Percentiles rank a stretch among this genome's conserved stretches.
Evolutionary conservation across 2,329 filamentous ascomycete species (phyloP).

Genomic region (Phyllosticta citribraziliensis): DNA sequence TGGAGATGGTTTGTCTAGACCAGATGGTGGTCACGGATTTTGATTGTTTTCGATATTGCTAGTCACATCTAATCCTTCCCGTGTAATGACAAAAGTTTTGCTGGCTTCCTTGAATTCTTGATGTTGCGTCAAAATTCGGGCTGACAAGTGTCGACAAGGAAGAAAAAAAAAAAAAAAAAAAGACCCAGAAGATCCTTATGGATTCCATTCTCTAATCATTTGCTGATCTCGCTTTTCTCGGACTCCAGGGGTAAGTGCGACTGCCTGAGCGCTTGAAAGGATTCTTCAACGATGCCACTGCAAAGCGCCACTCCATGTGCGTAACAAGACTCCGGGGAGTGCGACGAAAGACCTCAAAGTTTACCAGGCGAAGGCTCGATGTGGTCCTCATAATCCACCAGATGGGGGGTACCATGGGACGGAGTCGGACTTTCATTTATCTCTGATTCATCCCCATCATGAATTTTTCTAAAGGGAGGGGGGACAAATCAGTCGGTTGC

Average conservation of each 20-base stretch:
- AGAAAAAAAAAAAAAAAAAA: too few relatives aligned
- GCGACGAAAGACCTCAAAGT: not conserved
- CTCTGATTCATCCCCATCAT: not conserved
- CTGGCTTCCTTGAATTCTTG: too few relatives aligned
- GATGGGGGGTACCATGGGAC: not conserved
- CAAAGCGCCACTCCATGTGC: not conserved
- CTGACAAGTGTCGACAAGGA: too few relatives aligned
- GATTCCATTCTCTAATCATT: not conserved
- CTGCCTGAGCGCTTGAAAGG: not conserved
- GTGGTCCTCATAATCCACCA: not conserved
- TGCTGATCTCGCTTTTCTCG: too few relatives aligned
- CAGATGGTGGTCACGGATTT: too few relatives aligned
- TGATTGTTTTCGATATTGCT: too few relatives aligned
- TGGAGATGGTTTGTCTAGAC: constrained; percentile 10
- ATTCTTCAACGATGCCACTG: not conserved
- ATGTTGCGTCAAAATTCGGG: too few relatives aligned
- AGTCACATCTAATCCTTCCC: too few relatives aligned
- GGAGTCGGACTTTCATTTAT: not conserved
- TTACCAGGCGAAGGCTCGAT: not conserved
- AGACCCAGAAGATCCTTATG: not conserved
- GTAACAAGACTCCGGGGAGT: not conserved
- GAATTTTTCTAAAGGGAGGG: not conserved
- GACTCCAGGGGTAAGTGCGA: not conserved
- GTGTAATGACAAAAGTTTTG: too few relatives aligned
- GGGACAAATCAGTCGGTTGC: not conserved